phyloP scores from a whole-genome alignment of 2,329 filamentous ascomycete species.

The Alternaria metachromatica region DNA sequence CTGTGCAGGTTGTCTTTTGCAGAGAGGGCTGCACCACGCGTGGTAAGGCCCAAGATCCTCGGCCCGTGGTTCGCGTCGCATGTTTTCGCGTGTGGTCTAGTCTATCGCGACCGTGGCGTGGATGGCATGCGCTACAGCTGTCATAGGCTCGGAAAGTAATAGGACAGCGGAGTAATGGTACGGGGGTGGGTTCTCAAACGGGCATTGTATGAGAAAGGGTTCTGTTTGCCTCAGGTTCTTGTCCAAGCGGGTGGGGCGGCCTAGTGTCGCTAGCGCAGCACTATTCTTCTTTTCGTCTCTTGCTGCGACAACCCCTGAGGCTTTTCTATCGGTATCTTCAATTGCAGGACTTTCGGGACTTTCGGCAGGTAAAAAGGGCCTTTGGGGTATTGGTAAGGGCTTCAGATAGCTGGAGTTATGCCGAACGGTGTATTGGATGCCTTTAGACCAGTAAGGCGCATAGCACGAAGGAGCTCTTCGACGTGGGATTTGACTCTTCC shows the following conservation, averaged over 20 bases:
- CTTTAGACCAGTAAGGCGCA: background rate
- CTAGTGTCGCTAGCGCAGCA: background rate
- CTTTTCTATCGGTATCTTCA: background rate
- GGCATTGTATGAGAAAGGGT: background rate
- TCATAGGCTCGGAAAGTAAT: background rate
- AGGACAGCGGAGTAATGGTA: background rate
- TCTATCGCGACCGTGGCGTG: background rate
- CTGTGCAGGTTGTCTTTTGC: background rate
- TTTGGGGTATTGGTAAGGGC: background rate
- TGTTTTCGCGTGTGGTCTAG: background rate
- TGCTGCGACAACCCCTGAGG: background rate
- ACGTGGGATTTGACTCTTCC: background rate
- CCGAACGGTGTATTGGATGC: background rate
- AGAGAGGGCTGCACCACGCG: background rate
- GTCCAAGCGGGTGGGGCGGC: background rate
- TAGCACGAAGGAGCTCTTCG: background rate
- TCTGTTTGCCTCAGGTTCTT: conserved; percentile 2
- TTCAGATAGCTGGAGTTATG: background rate
- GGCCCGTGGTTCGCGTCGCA: conserved; percentile 1
- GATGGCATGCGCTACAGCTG: conserved; percentile 3
- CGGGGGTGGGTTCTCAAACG: background rate
- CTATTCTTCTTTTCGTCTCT: background rate
- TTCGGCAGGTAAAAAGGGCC: background rate
- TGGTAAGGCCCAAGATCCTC: background rate
- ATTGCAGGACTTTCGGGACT: background rate